Base-by-base conservation (phyloP, 2,329 filamentous ascomycete genomes). In the Xylariaceae sp. region DNA sequence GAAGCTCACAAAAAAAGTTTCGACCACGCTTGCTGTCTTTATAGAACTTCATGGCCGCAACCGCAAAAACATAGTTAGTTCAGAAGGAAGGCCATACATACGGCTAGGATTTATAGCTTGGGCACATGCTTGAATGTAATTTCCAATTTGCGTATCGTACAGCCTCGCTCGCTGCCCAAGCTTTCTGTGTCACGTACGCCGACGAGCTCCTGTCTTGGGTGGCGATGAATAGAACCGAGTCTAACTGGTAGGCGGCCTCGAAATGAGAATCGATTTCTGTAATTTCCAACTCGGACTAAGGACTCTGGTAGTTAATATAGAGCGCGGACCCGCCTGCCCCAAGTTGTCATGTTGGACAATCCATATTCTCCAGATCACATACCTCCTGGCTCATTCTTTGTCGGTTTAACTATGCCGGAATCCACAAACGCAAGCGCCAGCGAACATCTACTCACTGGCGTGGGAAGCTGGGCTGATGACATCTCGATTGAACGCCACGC, bases 391-490 rank as follows among this genome's bases (percentile, higher is more conserved):
- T 26, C 23, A 44, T 40, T 44, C 14, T 40, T 18, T n/a, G 21
- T 7, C 29, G 6, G 12, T 40, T 20, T 7, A 46, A 20, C 20
- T 21, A 44, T 52, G 37, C 21, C 18, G 40, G 19, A 41, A 40
- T 20, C 37, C 14, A 26, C 29, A 50, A 55, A 45, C 32, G 14
- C 21, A 10, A 29, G 26, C 20, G 48, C 54, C n/a, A 21, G 50
- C 16, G 46, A 54, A 29, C 46, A 52, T 32, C 46, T 60, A n/a
- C 59, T 50, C 44, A 46, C 44, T 14, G 57, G 50, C 32, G 52
- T 62, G 18, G 56, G 62, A 16, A 46, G 43, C 10, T 61, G 54
- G 57, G 40, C 23, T 18, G 47, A 57, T 14, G 49, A 56, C 23
- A 52, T n/a, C 32, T 26, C 44, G 18, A 43, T 16, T 41, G n/a